A percentile compares a stretch with the other conserved stretches of the same genome.
These are phyloP conservation scores for Ogataea naganishii DNA, from an alignment of 805 yeast genomes.

Conservation along the genomic window DNA sequence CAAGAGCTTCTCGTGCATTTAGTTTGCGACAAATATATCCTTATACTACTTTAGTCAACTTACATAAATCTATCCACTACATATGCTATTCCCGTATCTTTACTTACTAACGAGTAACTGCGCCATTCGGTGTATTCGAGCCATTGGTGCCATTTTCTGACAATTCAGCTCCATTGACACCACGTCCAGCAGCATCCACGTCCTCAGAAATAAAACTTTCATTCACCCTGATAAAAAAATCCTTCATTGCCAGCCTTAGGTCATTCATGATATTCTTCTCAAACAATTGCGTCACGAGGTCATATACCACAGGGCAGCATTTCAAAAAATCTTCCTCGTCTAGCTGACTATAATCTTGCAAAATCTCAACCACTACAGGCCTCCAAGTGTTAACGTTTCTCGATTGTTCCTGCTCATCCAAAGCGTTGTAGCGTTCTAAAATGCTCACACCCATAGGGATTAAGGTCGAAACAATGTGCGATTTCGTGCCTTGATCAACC, in stretches of 20 bases:
- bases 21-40: too few relatives aligned
- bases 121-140: too few relatives aligned
- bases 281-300: constrained; percentile 47
- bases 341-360: constrained; percentile 73
- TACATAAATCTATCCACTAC: too few relatives aligned
- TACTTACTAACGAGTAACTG: too few relatives aligned
- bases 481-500: constrained; percentile 36
- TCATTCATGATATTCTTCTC: constrained; percentile 56
- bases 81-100: too few relatives aligned
- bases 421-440: constrained; percentile 55
- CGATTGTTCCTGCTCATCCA: constrained; percentile 72
- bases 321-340: constrained; percentile 61
- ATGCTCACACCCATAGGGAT: constrained; percentile 67
- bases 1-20: too few relatives aligned
- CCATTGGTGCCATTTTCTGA: too few relatives aligned
- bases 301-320: constrained; percentile 54
- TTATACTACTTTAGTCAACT: too few relatives aligned
- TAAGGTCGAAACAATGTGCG: constrained; percentile 41
- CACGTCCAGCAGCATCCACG: too few relatives aligned
- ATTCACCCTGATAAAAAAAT: constrained; percentile 47
- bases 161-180: too few relatives aligned
- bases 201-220: constrained; percentile 22
- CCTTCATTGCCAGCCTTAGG: constrained; percentile 50
- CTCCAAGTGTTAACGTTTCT: constrained; percentile 80
- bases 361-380: constrained; percentile 85